Percentiles rank a stretch among this genome's conserved stretches.
phyloP scores from a whole-genome alignment of 768 basidiomycete species.

The Rhodotorula paludigena region DNA sequence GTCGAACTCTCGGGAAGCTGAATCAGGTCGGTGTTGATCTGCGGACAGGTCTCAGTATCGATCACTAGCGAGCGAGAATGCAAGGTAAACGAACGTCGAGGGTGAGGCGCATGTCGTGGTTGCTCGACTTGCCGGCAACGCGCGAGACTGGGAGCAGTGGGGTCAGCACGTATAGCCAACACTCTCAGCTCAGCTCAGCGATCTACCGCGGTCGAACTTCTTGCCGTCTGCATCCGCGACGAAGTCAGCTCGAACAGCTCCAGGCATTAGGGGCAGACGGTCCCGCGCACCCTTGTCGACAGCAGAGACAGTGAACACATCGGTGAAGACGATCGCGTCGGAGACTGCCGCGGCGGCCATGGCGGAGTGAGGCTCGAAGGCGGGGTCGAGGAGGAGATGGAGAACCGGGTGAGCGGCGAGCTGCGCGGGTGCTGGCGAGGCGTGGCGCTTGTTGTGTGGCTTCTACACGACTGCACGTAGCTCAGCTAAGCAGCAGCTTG shows the following conservation, averaged over 20 bases:
- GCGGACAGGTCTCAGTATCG: not conserved
- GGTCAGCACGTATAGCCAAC: not conserved
- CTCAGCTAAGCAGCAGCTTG: too few relatives aligned
- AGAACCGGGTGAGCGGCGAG: not conserved
- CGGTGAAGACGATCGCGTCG: conserved; percentile 73
- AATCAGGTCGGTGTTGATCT: conserved; percentile 76
- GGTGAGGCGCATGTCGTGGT: conserved; percentile 85
- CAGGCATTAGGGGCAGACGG: not conserved
- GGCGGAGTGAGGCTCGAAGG: not conserved
- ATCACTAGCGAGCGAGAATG: not conserved
- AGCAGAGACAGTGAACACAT: conserved; percentile 77
- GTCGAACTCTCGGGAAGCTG: conserved; percentile 63
- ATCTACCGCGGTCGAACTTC: conserved; percentile 89
- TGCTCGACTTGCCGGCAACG: conserved; percentile 79
- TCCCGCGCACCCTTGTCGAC: conserved; percentile 61
- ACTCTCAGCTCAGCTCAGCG: too few relatives aligned
- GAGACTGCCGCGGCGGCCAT: conserved; percentile 29
- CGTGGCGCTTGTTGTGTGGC: not conserved
- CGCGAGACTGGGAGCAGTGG: conserved; percentile 66
- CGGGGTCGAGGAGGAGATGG: not conserved
- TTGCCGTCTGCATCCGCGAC: conserved; percentile 61
- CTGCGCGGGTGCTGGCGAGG: not conserved
- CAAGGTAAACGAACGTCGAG: conserved; percentile 61
- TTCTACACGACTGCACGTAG: too few relatives aligned
- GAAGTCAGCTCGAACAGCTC: not conserved